Evolutionary conservation across 352 stramenopile genomes (phyloP), one percentile per base, ranked within the genome.

Genomic region (Globisporangium orthogonon): DNA sequence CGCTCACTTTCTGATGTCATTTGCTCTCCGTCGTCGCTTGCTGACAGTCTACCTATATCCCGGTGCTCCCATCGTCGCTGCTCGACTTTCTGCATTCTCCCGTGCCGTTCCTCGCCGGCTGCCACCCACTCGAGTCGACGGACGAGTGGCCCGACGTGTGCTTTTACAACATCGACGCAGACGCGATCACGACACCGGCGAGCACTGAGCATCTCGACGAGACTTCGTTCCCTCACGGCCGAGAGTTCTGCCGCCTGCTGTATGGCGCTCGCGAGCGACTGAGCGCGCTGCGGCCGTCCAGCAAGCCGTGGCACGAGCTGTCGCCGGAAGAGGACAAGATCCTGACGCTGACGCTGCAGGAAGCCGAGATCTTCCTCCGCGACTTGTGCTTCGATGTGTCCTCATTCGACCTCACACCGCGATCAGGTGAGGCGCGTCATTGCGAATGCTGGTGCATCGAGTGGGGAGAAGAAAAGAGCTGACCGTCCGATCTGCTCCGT

Each of bases 71-170:
- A 17, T 79, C 76, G 23, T 74, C 65, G 9, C 52, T 94, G 14
- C 60, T 91, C 31, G 84, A 92, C 56, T 92, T 94, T 58, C 63
- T 94, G 33, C 84, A 94, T 57, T 94, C 84, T 7, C 82, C 84
- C 9, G 84, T 94, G 4, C 84, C 82, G 10, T 94, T 90, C 52
- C 69, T 94, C 17, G 82, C 78, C 2, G 84, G 80, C 2, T 89
- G 78, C 33, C 82, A 92, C 43, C 58, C 69, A 4, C 59, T 87
- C 33, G 62, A 71, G 31, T 70, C 74, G n/a, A 89, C 76, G 3
- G 72, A 83, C 17, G 80, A 94, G 11, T 94, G 84, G 82, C 61
- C 76, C 7, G 84, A 94, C 35, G 82, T 92, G 48, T 91, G 76
- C 45, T 94, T 94, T 61, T 90, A 86, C 63, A 66, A 91, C 39